phyloP scores from a whole-genome alignment of 1,284 basidiomycete species.

The Hymenochaete sp. region DNA sequence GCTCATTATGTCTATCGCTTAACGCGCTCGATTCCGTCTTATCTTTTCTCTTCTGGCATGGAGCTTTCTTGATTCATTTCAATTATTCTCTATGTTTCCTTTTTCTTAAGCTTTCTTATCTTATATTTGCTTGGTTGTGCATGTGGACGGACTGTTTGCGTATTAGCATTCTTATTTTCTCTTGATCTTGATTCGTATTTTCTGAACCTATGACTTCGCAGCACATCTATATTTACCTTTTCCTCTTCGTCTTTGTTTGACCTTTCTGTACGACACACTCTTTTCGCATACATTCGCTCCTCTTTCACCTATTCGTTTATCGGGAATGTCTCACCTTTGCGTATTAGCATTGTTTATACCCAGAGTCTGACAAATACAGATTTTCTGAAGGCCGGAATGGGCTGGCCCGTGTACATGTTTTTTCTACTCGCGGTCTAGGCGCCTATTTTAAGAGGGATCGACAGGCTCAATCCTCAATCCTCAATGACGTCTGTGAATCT shows the following conservation, averaged over 20 bases:
- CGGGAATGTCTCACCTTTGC: too few relatives aligned
- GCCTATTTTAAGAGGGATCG: too few relatives aligned
- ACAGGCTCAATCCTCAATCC: too few relatives aligned
- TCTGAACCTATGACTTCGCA: background rate
- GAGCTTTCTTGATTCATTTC: background rate
- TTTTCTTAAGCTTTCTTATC: background rate
- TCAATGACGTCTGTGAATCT: too few relatives aligned
- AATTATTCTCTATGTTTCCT: background rate
- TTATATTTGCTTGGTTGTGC: background rate
- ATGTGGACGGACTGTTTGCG: background rate
- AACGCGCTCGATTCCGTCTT: background rate
- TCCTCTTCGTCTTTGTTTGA: background rate
- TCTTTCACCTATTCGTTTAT: too few relatives aligned
- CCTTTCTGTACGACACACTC: too few relatives aligned
- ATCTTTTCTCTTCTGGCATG: background rate
- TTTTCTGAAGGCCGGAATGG: too few relatives aligned
- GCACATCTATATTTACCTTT: background rate
- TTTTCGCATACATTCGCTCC: too few relatives aligned
- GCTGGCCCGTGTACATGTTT: too few relatives aligned
- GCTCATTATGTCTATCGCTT: background rate
- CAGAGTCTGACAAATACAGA: too few relatives aligned
- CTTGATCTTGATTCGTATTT: background rate
- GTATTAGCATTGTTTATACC: too few relatives aligned
- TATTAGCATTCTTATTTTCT: background rate
- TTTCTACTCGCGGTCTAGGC: too few relatives aligned